Conservation (phyloP, 164 flowering plant genomes). For the Houttuynia cordata region DNA sequence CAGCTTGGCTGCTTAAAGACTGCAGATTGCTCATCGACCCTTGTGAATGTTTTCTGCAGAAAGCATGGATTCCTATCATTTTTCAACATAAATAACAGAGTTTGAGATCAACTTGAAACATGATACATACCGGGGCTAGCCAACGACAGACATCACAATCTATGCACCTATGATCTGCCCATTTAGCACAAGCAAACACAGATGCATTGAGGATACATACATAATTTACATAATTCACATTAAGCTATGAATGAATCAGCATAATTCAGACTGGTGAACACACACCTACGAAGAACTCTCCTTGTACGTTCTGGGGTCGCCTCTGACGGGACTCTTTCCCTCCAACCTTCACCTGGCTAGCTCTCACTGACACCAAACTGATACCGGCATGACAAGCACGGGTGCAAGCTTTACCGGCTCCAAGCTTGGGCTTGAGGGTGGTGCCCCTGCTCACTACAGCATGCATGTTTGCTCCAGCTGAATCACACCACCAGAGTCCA, state of each 20-base stretch:
- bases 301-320: constrained; percentile 35
- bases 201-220: background rate
- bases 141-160: constrained; percentile 59
- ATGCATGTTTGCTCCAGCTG: too few relatives aligned
- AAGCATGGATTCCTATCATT: background rate
- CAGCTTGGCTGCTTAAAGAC: constrained; percentile 36
- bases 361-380: constrained; percentile 1
- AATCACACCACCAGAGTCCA: too few relatives aligned
- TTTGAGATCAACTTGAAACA: background rate
- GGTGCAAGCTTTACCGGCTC: too few relatives aligned
- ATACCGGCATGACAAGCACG: background rate
- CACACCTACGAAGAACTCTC: constrained; percentile 42
- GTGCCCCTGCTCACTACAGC: background rate
- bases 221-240: background rate
- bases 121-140: constrained; percentile 51
- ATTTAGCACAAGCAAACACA: background rate
- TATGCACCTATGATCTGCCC: constrained; percentile 44
- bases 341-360: background rate
- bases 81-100: background rate
- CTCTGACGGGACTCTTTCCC: constrained; percentile 12
- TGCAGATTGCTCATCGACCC: constrained; percentile 37
- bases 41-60: constrained; percentile 26
- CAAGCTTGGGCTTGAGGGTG: background rate
- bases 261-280: background rate
- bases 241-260: too few relatives aligned